Evolutionary conservation across 106 monocot genomes (phyloP).

Genomic region (Iris macrosiphon): DNA sequence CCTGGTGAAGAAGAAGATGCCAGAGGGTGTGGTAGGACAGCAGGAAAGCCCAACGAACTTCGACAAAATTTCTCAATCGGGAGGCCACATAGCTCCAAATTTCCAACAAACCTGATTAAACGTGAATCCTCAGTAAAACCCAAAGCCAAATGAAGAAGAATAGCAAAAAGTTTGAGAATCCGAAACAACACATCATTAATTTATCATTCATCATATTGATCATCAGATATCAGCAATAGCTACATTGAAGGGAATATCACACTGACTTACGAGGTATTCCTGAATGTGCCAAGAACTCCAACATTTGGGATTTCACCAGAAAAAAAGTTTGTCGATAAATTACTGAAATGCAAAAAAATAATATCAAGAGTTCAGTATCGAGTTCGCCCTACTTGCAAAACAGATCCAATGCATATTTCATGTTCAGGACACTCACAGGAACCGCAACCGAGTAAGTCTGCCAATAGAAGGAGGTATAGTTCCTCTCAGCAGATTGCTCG

Average conservation of each 20-base stretch:
- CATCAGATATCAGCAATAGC: too few relatives aligned
- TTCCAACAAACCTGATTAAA: slow-evolving; percentile 94
- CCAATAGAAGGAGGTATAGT: slow-evolving; percentile 76
- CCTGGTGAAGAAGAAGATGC: slow-evolving; percentile 43
- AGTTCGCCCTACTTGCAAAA: too few relatives aligned
- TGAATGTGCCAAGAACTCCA: slow-evolving; percentile 75
- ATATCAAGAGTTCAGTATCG: background rate
- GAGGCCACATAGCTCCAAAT: slow-evolving; percentile 90
- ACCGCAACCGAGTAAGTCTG: slow-evolving; percentile 46
- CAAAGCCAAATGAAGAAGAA: background rate
- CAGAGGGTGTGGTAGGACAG: slow-evolving; percentile 60
- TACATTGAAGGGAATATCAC: too few relatives aligned
- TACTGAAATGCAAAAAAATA: slow-evolving; percentile 42
- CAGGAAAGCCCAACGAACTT: slow-evolving; percentile 80
- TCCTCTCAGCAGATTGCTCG: slow-evolving; percentile 83
- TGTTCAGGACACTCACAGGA: slow-evolving; percentile 52
- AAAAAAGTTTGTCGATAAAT: slow-evolving; percentile 91
- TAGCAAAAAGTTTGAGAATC: too few relatives aligned
- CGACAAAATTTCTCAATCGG: slow-evolving; percentile 66
- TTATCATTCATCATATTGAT: too few relatives aligned
- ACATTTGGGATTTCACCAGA: slow-evolving; percentile 94
- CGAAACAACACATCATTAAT: too few relatives aligned
- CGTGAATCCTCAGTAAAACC: too few relatives aligned
- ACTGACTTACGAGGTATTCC: slow-evolving; percentile 77
- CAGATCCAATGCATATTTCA: too few relatives aligned